Evolutionary conservation across 495 filamentous ascomycete genomes (phyloP).

Genomic region (Lasiosphaeria ovina): DNA sequence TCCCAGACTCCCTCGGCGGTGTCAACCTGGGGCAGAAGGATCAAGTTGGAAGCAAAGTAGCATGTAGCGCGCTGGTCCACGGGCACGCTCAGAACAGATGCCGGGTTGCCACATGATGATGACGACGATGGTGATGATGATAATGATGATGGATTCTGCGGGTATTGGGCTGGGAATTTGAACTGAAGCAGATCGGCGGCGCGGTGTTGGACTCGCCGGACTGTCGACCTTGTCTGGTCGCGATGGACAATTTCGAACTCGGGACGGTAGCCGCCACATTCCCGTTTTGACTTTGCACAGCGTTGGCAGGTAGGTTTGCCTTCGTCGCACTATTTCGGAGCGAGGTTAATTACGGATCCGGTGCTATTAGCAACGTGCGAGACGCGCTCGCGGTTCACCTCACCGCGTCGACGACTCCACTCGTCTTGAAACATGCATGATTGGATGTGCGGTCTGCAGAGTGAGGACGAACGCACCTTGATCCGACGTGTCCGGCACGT

Average conservation of each 20-base stretch:
- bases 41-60: constrained; percentile 55
- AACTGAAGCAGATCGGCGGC: not conserved
- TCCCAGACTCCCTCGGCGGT: constrained; percentile 53
- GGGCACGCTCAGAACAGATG: constrained; percentile 28
- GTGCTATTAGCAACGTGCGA: too few species aligned
- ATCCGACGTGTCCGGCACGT: constrained; percentile 67
- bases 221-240: constrained; percentile 59
- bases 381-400: too few species aligned
- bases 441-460: not conserved
- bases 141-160: not conserved
- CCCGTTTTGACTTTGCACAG: constrained; percentile 62
- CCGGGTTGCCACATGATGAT: constrained; percentile 3
- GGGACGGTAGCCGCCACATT: constrained; percentile 64
- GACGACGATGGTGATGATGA: not conserved
- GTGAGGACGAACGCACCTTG: constrained; percentile 52
- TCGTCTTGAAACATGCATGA: too few species aligned
- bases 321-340: constrained; percentile 58
- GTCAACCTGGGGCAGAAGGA: constrained; percentile 45
- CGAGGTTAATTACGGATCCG: too few species aligned
- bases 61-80: constrained; percentile 51
- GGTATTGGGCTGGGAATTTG: constrained; percentile 4
- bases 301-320: constrained; percentile 64
- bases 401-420: too few species aligned
- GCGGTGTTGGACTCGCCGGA: constrained; percentile 39
- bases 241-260: constrained; percentile 69